These are phyloP conservation scores for Chalara sp. DNA, from an alignment of 2,329 filamentous ascomycete species.

Conservation along the genomic window DNA sequence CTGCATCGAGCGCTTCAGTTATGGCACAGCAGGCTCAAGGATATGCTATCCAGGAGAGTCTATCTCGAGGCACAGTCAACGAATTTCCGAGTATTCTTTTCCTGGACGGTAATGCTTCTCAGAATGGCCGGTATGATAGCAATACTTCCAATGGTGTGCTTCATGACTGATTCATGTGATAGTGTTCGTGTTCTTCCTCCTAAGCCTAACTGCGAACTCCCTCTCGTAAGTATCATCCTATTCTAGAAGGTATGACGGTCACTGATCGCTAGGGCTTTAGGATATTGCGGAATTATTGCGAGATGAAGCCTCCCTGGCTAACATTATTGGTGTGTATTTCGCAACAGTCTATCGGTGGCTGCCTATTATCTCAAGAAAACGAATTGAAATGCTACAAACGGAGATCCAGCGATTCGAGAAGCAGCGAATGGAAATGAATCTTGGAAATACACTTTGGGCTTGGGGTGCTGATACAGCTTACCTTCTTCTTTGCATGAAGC, in stretches of 20 bases:
- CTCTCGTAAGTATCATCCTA: slow-evolving; percentile 25
- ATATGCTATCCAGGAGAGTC: slow-evolving; percentile 13
- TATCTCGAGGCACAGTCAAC: slow-evolving; percentile 23
- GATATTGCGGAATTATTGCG: slow-evolving; percentile 35
- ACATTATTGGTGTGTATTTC: slow-evolving; percentile 36
- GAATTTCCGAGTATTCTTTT: slow-evolving; percentile 38
- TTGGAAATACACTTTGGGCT: slow-evolving; percentile 35
- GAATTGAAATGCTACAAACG: slow-evolving; percentile 21
- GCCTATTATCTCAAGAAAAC: slow-evolving; percentile 40
- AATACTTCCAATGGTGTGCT: not conserved
- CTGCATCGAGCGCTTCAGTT: not conserved
- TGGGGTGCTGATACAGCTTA: slow-evolving; percentile 39
- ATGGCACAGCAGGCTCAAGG: not conserved
- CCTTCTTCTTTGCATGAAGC: slow-evolving; percentile 42
- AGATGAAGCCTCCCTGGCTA: slow-evolving; percentile 30
- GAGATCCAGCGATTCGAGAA: too few species aligned
- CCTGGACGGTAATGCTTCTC: slow-evolving; percentile 35
- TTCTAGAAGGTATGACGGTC: not conserved
- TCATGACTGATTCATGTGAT: slow-evolving; percentile 1
- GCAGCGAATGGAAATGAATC: slow-evolving; percentile 18
- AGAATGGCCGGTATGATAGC: slow-evolving; percentile 23
- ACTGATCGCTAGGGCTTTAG: slow-evolving; percentile 11
- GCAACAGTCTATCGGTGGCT: slow-evolving; percentile 39
- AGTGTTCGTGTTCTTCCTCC: slow-evolving; percentile 30
- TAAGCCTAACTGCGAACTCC: slow-evolving; percentile 31